Base-by-base conservation (phyloP, 805 yeast species). In the Cyberlindnera japonica region DNA sequence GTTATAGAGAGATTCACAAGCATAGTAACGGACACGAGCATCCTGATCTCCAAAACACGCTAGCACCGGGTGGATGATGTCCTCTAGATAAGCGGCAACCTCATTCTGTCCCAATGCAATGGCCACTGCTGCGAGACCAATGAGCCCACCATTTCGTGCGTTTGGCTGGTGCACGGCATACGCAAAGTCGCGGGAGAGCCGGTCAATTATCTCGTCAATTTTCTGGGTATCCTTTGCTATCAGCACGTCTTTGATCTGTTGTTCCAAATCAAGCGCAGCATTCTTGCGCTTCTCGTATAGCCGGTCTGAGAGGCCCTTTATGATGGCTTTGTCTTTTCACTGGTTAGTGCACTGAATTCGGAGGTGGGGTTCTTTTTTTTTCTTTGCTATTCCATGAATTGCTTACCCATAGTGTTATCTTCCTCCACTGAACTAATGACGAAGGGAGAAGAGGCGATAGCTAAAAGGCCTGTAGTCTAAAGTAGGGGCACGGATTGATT, bases 21-120 rank as follows among this genome's bases (percentile, higher is more conserved):
- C 97, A 61, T 89, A 93, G 56, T 93, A 93, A 40, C 99, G 72
- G 8, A 93, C 99, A 50, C 95, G 77, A n/a, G 96, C 91, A 60
- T 93, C 96, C 45, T 93, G 96, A 57, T 93, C 99, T 36, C 95
- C 91, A 61, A 93, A 93, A 44, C 97, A 91, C 0, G 96, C 91
- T 52, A 93, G 69, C 12, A 93, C 95, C 0, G 99, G 97, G 46
- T 87, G 93, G 47, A 93, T 78, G 42, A 93, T 89, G 38, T 80
- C 85, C 44, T 87, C 93, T 35, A 93, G 63, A 54, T 87, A 91
- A 41, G 69, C 68, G 0, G 96, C 93, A 25, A 93, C 87, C 35
- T 90, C 91, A 50, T 77, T 78, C 29, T 71, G 74, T 2, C 98
- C 97, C 22, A 93, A 64, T 0, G 98, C 98, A 41, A 93, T 90